A percentile compares a stretch with the other conserved stretches of the same genome.
Evolutionary conservation across 1,139 yeast species (phyloP).

Genomic region (Candida sp.): DNA sequence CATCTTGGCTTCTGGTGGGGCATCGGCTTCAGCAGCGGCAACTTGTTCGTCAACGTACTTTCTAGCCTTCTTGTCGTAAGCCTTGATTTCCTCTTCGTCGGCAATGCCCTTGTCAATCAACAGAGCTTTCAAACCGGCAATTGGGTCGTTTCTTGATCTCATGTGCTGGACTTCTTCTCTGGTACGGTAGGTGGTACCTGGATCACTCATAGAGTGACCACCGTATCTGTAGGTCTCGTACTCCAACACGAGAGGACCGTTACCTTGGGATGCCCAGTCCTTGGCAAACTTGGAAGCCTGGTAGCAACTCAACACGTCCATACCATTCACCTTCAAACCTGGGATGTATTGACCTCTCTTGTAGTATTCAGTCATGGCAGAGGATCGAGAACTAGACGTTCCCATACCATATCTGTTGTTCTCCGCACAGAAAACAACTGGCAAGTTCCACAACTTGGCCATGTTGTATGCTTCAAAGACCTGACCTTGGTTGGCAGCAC

Average conservation of each 20-base stretch:
- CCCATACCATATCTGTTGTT: conserved; percentile 99
- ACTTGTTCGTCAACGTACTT: conserved; percentile 94
- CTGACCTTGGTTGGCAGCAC: conserved; percentile 99
- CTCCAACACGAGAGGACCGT: conserved; percentile 96
- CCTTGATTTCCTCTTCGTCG: conserved; percentile 91
- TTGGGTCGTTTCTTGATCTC: conserved; percentile 98
- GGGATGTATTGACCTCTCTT: conserved; percentile 99
- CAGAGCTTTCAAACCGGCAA: conserved; percentile 92
- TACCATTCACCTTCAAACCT: conserved; percentile 97
- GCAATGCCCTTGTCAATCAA: conserved; percentile 85
- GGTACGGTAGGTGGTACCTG: conserved; percentile 99
- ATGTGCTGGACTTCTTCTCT: conserved; percentile 99
- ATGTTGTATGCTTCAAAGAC: conserved; percentile 97
- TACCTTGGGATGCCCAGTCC: conserved; percentile 93
- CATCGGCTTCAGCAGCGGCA: conserved; percentile 90
- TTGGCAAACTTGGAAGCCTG: conserved; percentile 97
- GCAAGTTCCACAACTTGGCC: conserved; percentile 99
- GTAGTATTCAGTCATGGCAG: conserved; percentile 96
- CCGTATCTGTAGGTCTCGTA: conserved; percentile 99
- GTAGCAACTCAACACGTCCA: conserved; percentile 95
- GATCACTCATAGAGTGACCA: conserved; percentile 99
- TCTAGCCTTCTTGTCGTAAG: conserved; percentile 96
- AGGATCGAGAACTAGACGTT: conserved; percentile 95
- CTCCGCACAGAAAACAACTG: conserved; percentile 95
- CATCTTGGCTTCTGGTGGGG: conserved; percentile 96